Evolutionary conservation across 306 rosid genomes (phyloP), one percentile per base, ranked within the genome.

Genomic region (Citrullus amarus): DNA sequence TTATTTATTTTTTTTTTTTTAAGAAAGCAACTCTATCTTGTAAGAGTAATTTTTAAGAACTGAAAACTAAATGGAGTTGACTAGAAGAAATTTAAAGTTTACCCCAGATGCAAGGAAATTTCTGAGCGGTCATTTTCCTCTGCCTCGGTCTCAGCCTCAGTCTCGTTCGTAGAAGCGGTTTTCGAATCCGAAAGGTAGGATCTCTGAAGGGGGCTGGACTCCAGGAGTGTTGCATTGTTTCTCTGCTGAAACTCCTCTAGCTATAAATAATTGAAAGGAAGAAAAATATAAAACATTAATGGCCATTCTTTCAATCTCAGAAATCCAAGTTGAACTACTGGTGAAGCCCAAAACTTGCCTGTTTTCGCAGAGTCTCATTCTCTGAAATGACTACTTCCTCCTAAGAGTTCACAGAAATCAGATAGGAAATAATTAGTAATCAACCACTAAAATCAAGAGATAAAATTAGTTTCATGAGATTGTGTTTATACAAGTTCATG

Each of bases 41-140:
- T 32, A 32, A 32, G 36, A 32, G 36, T 32, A 32, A 32, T 32
- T 32, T 32, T 32, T 32, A 32, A 32, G 36, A 32, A 32, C 36
- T 32, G 36, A 32, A 32, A 43, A 54, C 59, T 6, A 54, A 6
- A 54, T 6, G 17, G 59, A 16, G 1, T 56, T 6, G 25, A 58
- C 36, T 32, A 5, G 3, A 22, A 22, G 36, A 59, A 59, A 22
- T 59, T 59, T 59, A 38, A 67, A 22, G 61, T 80, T 79, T 86
- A 91, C 93, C 93, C 91, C 77, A 91, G 83, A 11, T 88, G 92
- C 87, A 91, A 87, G 78, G 79, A 80, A 59, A 90, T 86, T 75
- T 89, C 92, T 17, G 92, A 91, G 72, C 77, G 77, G 48, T 85
- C 90, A 28, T 83, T 84, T 75, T 82, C 89, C 79, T 86, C 87